These are phyloP conservation scores for Annulohypoxylon stygium DNA, from an alignment of 495 filamentous ascomycete genomes.

Conservation along the genomic window DNA sequence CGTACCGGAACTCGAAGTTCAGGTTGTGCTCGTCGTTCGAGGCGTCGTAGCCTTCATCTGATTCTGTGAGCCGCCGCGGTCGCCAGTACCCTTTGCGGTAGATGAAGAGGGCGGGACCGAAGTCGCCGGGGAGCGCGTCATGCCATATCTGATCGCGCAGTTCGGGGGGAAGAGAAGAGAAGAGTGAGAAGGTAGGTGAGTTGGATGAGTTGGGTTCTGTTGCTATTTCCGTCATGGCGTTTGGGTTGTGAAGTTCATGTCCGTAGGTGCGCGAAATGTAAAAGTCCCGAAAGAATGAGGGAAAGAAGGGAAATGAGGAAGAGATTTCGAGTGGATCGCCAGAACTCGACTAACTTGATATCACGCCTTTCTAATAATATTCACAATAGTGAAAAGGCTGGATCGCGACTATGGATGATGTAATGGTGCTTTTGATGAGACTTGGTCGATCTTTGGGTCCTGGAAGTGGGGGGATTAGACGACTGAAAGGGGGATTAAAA, in stretches of 20 bases:
- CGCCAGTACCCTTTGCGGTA: conserved; percentile 17
- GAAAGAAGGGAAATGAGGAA: neutral
- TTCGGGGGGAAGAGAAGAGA: neutral
- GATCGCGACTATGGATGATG: neutral
- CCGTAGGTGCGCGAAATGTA: neutral
- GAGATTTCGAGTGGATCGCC: neutral
- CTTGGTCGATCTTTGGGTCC: neutral
- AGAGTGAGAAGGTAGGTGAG: neutral
- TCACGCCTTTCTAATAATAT: neutral
- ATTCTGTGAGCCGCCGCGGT: neutral
- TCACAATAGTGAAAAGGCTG: neutral
- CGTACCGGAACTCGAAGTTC: neutral
- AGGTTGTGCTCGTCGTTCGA: neutral
- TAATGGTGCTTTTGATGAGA: neutral
- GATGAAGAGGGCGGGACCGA: conserved; percentile 1
- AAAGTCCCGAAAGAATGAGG: neutral
- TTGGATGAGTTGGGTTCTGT: neutral
- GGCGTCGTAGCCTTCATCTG: conserved; percentile 1
- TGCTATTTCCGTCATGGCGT: neutral
- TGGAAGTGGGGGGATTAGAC: neutral
- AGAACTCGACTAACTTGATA: neutral
- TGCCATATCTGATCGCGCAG: conserved; percentile 18
- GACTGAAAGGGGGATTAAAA: neutral
- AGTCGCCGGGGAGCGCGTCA: neutral
- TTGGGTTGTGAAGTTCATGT: neutral